Evolutionary conservation across 371 early-diverging fungal species (phyloP).

Genomic region (Catenaria anguillulae): DNA sequence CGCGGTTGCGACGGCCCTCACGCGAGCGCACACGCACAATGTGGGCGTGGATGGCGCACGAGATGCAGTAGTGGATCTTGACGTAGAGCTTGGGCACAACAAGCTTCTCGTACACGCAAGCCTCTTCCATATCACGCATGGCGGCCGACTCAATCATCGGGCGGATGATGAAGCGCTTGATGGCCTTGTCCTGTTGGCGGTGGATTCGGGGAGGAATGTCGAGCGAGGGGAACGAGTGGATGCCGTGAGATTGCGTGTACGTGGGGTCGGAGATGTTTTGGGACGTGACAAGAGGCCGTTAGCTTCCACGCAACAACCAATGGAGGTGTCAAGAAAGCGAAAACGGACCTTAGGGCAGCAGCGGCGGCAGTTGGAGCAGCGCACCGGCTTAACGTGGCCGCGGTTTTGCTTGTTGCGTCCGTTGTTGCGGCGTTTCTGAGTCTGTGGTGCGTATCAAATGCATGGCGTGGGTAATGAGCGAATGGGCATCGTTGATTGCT

Average conservation of each 20-base stretch:
- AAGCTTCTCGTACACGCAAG: slow-evolving; percentile 90
- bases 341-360: slow-evolving; percentile 89
- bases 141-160: slow-evolving; percentile 98
- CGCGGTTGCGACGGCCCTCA: slow-evolving; percentile 79
- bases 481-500: too few species aligned
- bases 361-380: slow-evolving; percentile 98
- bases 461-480: too few species aligned
- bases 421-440: slow-evolving; percentile 96
- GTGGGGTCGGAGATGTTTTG: not conserved
- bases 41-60: slow-evolving; percentile 96
- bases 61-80: slow-evolving; percentile 95
- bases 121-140: slow-evolving; percentile 88
- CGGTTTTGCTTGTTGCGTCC: slow-evolving; percentile 98
- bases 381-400: slow-evolving; percentile 90
- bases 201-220: not conserved
- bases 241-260: too few species aligned
- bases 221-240: too few species aligned
- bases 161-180: slow-evolving; percentile 94
- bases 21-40: slow-evolving; percentile 93
- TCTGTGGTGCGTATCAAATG: slow-evolving; percentile 26
- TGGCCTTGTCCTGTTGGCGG: slow-evolving; percentile 94
- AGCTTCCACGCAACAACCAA: too few species aligned
- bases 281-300: not conserved
- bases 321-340: not conserved
- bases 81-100: slow-evolving; percentile 96